Conservation (phyloP, 148 eudicot genomes). For the Euryodendron excelsum region DNA sequence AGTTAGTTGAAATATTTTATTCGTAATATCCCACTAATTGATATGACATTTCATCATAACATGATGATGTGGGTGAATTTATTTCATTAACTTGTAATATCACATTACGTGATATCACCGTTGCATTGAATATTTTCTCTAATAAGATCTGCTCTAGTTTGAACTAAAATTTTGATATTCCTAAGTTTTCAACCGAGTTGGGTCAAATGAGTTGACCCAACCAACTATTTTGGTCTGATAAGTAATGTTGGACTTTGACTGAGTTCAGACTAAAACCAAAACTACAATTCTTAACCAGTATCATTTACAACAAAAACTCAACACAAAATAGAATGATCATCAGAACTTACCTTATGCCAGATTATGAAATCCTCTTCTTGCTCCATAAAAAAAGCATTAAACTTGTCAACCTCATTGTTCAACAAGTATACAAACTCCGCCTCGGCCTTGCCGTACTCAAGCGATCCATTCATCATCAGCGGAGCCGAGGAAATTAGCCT, state of each 20-base stretch:
- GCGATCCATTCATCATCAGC: conserved; percentile 21
- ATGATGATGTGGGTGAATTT: no score
- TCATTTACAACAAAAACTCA: neutral
- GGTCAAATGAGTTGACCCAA: conserved; percentile 12
- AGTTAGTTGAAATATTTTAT: no score
- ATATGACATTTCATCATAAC: no score
- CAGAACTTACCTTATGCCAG: conserved; percentile 54
- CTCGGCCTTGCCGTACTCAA: conserved; percentile 45
- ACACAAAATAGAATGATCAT: neutral
- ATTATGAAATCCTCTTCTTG: conserved; percentile 80
- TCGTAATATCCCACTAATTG: no score
- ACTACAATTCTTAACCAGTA: no score
- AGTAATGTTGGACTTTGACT: conserved; percentile 1
- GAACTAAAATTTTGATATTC: no score
- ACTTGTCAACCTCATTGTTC: conserved; percentile 78
- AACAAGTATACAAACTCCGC: conserved; percentile 59
- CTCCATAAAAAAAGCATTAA: conserved; percentile 74
- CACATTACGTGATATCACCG: no score
- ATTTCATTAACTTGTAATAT: no score
- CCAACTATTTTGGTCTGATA: neutral
- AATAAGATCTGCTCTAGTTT: no score
- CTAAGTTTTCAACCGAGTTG: neutral
- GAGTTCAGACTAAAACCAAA: neutral
- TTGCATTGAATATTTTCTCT: no score
- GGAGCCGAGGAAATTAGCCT: conserved; percentile 43